Conservation (phyloP, 345 rosid species). For the Salix arbutifolia region DNA sequence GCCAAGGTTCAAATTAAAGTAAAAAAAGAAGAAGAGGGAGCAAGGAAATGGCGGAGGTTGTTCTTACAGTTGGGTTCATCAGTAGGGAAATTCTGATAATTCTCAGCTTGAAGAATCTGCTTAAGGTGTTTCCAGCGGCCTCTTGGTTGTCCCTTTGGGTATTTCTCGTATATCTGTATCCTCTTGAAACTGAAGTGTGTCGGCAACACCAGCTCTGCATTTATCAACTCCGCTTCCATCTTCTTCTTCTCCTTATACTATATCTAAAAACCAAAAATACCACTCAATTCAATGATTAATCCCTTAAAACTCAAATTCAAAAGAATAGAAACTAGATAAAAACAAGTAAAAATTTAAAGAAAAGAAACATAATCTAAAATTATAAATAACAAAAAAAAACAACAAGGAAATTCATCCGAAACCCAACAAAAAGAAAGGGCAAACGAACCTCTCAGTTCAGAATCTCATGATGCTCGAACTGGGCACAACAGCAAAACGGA, state of each 20-base stretch:
- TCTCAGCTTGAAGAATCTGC: slow-evolving; percentile 90
- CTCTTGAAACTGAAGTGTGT: slow-evolving; percentile 65
- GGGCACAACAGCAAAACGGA: no score
- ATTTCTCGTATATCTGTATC: slow-evolving; percentile 66
- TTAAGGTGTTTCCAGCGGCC: slow-evolving; percentile 92
- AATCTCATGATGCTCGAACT: no score
- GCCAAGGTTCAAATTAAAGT: neutral
- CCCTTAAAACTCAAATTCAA: neutral
- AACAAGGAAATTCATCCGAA: neutral
- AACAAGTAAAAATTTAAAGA: neutral
- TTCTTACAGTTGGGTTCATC: slow-evolving; percentile 58
- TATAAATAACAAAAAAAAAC: neutral
- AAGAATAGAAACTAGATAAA: no score
- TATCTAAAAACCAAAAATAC: no score
- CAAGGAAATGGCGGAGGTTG: no score
- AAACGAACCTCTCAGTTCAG: no score
- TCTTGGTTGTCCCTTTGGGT: slow-evolving; percentile 80
- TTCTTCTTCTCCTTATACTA: slow-evolving; percentile 4
- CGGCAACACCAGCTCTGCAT: slow-evolving; percentile 72
- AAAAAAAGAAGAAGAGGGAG: neutral
- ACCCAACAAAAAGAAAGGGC: neutral
- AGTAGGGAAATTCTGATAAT: slow-evolving; percentile 48
- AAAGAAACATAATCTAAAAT: neutral
- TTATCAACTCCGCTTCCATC: slow-evolving; percentile 64
- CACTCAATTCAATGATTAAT: no score